These are phyloP conservation scores for Phytophthora rubi DNA, from an alignment of 352 stramenopile genomes.

Conservation along the genomic window DNA sequence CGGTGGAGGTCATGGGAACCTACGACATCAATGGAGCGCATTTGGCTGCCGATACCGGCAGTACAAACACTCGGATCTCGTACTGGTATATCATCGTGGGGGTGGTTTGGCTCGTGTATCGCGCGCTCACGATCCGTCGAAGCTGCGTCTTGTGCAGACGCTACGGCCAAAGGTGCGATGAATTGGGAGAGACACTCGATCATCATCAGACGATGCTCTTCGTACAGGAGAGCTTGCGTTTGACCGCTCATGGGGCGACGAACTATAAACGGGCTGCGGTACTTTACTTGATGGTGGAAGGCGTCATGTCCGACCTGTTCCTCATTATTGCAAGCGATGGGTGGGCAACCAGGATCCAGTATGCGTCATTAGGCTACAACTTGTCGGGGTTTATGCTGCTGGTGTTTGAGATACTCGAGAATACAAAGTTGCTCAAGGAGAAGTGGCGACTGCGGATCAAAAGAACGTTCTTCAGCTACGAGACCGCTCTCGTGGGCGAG, in stretches of 20 bases:
- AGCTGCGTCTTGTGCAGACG: slow-evolving; percentile 2
- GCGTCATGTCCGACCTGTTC: slow-evolving; percentile 20
- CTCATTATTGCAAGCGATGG: slow-evolving; percentile 20
- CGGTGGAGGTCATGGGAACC: slow-evolving; percentile 11
- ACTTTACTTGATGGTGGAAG: slow-evolving; percentile 18
- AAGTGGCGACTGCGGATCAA: slow-evolving; percentile 17
- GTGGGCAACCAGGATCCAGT: slow-evolving; percentile 2
- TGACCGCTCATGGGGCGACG: slow-evolving; percentile 12
- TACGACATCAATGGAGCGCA: slow-evolving; percentile 16
- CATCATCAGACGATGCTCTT: slow-evolving; percentile 13
- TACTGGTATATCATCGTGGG: slow-evolving; percentile 14
- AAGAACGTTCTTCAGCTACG: slow-evolving; percentile 16
- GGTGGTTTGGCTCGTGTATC: slow-evolving; percentile 9
- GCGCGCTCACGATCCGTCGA: slow-evolving; percentile 2
- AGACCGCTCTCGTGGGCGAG: slow-evolving; percentile 16
- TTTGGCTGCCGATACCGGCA: slow-evolving; percentile 15
- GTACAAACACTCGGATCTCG: slow-evolving; percentile 2
- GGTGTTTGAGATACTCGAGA: slow-evolving; percentile 17
- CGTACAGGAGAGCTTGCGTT: slow-evolving; percentile 14
- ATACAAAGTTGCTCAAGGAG: slow-evolving; percentile 1
- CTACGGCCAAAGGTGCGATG: slow-evolving; percentile 1
- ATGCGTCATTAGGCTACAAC: slow-evolving; percentile 22
- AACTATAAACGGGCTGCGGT: slow-evolving; percentile 4
- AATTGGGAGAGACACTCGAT: slow-evolving; percentile 2
- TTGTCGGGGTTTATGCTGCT: slow-evolving; percentile 16